These are phyloP conservation scores for Penicillium sp. DNA, from an alignment of 2,329 filamentous ascomycete species.

Conservation along the genomic window DNA sequence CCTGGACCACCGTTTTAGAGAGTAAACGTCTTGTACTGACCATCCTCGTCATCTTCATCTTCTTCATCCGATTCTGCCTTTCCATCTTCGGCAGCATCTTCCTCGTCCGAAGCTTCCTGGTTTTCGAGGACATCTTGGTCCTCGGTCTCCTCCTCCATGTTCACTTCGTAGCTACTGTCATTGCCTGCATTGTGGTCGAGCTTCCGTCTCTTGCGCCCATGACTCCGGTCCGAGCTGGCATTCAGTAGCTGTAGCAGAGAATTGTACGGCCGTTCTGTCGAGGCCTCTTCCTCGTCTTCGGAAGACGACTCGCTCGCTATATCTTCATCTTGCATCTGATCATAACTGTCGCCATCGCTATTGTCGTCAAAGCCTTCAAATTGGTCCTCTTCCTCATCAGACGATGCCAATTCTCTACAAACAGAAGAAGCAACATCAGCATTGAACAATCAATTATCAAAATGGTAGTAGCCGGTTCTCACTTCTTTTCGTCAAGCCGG, in stretches of 20 bases:
- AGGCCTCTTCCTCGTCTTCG: slow-evolving; percentile 45
- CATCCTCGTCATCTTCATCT: slow-evolving; percentile 34
- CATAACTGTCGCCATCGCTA: slow-evolving; percentile 32
- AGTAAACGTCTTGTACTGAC: slow-evolving; percentile 11
- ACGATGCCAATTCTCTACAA: slow-evolving; percentile 5
- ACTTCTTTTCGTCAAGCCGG: slow-evolving; percentile 37
- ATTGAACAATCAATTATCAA: neutral
- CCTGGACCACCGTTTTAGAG: neutral
- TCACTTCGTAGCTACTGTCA: slow-evolving; percentile 20
- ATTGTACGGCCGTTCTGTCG: slow-evolving; percentile 49
- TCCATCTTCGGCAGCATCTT: slow-evolving; percentile 27
- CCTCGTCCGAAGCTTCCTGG: slow-evolving; percentile 44
- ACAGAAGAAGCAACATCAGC: slow-evolving; percentile 14
- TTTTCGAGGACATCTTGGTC: slow-evolving; percentile 46
- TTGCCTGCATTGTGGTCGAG: slow-evolving; percentile 36
- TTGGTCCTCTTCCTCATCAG: slow-evolving; percentile 21
- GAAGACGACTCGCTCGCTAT: slow-evolving; percentile 30
- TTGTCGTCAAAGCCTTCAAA: slow-evolving; percentile 22
- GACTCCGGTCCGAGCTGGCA: slow-evolving; percentile 34
- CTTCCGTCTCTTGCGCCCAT: slow-evolving; percentile 51
- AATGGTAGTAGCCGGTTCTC: slow-evolving; percentile 18
- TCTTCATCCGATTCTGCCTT: slow-evolving; percentile 39
- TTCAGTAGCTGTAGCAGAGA: slow-evolving; percentile 55
- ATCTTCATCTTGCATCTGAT: slow-evolving; percentile 37
- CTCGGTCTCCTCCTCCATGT: slow-evolving; percentile 28